Percentiles rank a stretch among this genome's conserved stretches.
phyloP scores from a whole-genome alignment of 139 green algal genomes.

The Spirogloea muscicola region DNA sequence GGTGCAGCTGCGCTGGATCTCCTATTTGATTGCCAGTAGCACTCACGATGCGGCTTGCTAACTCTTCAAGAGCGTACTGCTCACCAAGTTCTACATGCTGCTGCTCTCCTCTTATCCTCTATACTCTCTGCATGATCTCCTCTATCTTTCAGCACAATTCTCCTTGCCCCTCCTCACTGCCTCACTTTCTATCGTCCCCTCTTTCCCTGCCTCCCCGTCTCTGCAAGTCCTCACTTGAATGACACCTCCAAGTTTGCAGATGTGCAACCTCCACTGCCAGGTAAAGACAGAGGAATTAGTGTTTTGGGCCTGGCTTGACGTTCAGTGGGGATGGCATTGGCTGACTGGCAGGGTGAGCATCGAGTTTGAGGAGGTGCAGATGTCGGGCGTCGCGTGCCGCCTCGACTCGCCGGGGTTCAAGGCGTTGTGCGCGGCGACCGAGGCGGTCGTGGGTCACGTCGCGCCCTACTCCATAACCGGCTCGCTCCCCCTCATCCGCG shows the following conservation, averaged over 20 bases:
- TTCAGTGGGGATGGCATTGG: neutral
- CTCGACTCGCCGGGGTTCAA: conserved; percentile 59
- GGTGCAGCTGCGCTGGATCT: neutral
- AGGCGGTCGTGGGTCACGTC: conserved; percentile 53
- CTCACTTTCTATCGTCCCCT: neutral
- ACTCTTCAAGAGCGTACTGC: too few relatives aligned
- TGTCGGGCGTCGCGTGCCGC: conserved; percentile 63
- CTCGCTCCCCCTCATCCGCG: conserved; percentile 47
- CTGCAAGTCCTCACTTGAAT: too few relatives aligned
- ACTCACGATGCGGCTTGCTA: too few relatives aligned
- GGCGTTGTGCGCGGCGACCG: conserved; percentile 58
- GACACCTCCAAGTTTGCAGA: too few relatives aligned
- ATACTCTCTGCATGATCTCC: neutral
- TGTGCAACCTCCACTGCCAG: too few relatives aligned
- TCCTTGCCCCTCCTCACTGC: neutral
- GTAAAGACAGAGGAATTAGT: too few relatives aligned
- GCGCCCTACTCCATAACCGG: conserved; percentile 55
- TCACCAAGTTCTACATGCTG: too few relatives aligned
- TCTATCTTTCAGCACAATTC: neutral
- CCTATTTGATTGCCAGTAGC: too few relatives aligned
- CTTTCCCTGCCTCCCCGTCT: too few relatives aligned
- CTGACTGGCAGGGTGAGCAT: conserved; percentile 51
- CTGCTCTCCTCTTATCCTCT: too few relatives aligned
- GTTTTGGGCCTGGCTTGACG: too few relatives aligned
- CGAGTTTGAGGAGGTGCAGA: conserved; percentile 57